These are phyloP conservation scores for Brasenia schreberi DNA, from an alignment of 164 flowering plant genomes.

Conservation along the genomic window DNA sequence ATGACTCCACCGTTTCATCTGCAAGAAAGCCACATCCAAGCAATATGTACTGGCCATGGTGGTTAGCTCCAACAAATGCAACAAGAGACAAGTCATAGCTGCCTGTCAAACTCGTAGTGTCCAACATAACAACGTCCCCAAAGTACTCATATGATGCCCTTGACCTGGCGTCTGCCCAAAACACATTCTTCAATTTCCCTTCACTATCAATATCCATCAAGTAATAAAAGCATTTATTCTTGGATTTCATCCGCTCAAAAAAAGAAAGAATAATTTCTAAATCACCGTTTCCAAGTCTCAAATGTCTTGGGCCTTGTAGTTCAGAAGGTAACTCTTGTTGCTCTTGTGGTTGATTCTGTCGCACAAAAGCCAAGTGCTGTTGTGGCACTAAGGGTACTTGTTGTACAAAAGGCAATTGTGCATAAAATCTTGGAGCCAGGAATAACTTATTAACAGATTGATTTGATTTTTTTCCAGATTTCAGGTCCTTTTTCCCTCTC, in stretches of 20 bases:
- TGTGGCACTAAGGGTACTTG: neutral
- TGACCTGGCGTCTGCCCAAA: slow-evolving; percentile 8
- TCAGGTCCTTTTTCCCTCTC: slow-evolving; percentile 30
- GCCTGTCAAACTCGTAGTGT: slow-evolving; percentile 3
- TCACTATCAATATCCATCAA: slow-evolving; percentile 3
- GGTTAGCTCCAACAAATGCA: slow-evolving; percentile 5
- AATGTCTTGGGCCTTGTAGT: neutral
- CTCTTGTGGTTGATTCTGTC: neutral
- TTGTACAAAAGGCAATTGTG: neutral
- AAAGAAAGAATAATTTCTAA: neutral
- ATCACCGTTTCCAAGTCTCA: slow-evolving; percentile 1
- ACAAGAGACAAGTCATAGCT: slow-evolving; percentile 4
- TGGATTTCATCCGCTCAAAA: slow-evolving; percentile 1
- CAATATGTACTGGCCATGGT: slow-evolving; percentile 5
- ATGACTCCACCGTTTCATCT: slow-evolving; percentile 1
- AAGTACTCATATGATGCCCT: slow-evolving; percentile 1
- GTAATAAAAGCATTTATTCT: slow-evolving; percentile 3
- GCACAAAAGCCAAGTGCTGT: neutral
- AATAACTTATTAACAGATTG: slow-evolving; percentile 29
- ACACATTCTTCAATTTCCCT: slow-evolving; percentile 2
- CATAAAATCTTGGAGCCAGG: neutral
- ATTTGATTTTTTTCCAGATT: slow-evolving; percentile 18
- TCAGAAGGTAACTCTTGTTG: neutral
- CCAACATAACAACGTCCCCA: slow-evolving; percentile 4
- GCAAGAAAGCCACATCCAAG: slow-evolving; percentile 5